These are phyloP conservation scores for Coniferiporia weirii DNA, from an alignment of 1,284 basidiomycete species.

Conservation along the genomic window DNA sequence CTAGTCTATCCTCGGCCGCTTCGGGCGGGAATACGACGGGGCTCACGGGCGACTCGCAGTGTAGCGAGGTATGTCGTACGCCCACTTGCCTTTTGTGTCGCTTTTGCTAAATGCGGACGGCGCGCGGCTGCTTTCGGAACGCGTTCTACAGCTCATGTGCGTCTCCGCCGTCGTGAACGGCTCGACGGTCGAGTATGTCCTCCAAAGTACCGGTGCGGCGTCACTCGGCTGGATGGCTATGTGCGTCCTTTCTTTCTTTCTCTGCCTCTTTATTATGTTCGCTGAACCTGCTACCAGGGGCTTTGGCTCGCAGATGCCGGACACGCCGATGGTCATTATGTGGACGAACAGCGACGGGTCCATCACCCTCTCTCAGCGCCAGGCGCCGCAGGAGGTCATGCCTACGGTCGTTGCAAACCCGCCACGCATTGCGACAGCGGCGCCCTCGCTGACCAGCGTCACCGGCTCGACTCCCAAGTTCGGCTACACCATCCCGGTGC, in stretches of 20 bases:
- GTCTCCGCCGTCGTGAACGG: constrained; percentile 40
- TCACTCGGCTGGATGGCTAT: constrained; percentile 54
- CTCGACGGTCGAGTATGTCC: constrained; percentile 38
- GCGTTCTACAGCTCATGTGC: constrained; percentile 36
- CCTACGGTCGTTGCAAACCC: constrained; percentile 47
- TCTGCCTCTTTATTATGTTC: not conserved
- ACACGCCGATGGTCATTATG: constrained; percentile 57
- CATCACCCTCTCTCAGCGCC: constrained; percentile 56
- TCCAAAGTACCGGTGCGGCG: constrained; percentile 32
- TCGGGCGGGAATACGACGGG: constrained; percentile 21
- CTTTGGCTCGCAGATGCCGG: constrained; percentile 48
- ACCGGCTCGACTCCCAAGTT: constrained; percentile 34
- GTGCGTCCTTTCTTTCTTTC: constrained; percentile 27
- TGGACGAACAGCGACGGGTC: constrained; percentile 54
- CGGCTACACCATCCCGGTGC: constrained; percentile 46
- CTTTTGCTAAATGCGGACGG: not conserved
- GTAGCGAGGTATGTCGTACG: constrained; percentile 20
- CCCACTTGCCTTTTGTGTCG: constrained; percentile 3
- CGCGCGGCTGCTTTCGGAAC: constrained; percentile 1
- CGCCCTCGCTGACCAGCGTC: constrained; percentile 33
- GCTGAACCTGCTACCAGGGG: constrained; percentile 34
- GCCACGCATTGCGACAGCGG: constrained; percentile 40
- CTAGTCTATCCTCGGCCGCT: not conserved
- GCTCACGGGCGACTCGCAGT: constrained; percentile 25
- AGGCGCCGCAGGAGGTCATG: constrained; percentile 38